Conservation (phyloP, 768 basidiomycete genomes). For the Arthromyces matolae region DNA sequence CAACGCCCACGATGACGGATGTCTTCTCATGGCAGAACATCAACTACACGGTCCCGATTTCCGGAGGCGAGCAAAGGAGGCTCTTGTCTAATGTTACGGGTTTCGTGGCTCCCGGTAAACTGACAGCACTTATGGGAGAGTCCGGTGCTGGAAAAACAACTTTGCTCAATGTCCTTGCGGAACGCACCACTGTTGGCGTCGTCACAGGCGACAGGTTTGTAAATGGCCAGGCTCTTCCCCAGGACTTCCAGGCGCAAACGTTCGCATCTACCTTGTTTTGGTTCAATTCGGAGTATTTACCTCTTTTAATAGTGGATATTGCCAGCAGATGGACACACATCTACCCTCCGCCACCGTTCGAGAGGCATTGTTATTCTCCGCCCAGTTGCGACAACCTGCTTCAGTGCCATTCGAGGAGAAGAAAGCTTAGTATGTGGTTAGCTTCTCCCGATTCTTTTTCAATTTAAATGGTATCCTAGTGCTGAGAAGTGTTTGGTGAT, state of each 20-base stretch:
- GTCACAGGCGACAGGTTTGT: slow-evolving; percentile 38
- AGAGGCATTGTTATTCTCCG: slow-evolving; percentile 78
- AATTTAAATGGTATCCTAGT: background rate
- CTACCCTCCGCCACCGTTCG: slow-evolving; percentile 71
- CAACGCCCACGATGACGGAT: slow-evolving; percentile 34
- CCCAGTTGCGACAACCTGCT: slow-evolving; percentile 70
- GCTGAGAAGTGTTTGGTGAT: slow-evolving; percentile 29
- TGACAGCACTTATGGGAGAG: slow-evolving; percentile 64
- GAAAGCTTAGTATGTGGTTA: slow-evolving; percentile 61
- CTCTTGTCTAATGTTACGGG: slow-evolving; percentile 75
- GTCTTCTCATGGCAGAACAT: slow-evolving; percentile 70
- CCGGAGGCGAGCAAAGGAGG: slow-evolving; percentile 37
- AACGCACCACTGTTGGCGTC: slow-evolving; percentile 33
- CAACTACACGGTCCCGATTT: slow-evolving; percentile 53
- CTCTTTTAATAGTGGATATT: slow-evolving; percentile 50
- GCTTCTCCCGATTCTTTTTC: background rate
- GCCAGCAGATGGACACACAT: slow-evolving; percentile 84
- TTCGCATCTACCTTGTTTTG: slow-evolving; percentile 15
- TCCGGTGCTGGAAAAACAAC: slow-evolving; percentile 37
- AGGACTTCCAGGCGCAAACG: slow-evolving; percentile 50
- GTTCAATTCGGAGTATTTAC: background rate
- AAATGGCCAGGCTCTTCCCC: slow-evolving; percentile 37
- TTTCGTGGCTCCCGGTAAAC: slow-evolving; percentile 69
- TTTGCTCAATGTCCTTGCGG: slow-evolving; percentile 41
- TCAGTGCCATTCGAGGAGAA: slow-evolving; percentile 68